Evolutionary conservation across 2,329 filamentous ascomycete species (phyloP), one percentile per base, ranked within the genome.

Genomic region (Blastomyces parvus): DNA sequence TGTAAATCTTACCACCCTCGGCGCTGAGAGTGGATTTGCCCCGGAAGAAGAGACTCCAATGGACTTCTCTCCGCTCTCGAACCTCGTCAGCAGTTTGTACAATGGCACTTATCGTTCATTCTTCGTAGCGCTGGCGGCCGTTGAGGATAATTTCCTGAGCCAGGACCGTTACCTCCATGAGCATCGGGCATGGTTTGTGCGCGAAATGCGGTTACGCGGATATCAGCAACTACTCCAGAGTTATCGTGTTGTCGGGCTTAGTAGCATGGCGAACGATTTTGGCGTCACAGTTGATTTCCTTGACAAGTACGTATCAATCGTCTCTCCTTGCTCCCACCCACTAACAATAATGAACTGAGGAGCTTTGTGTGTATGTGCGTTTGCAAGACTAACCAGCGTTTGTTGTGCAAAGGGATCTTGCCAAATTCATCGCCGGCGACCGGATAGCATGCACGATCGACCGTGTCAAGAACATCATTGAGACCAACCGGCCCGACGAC

Each of bases 211-310:
- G 64, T 85, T 97, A 68, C 88, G 93, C 64, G 93, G 91, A 44
- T 99, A 99, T 80, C 91, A 96, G 77, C 94, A 99, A 81, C 85
- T 99, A 50, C 84, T 99, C 53, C 94, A 97, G 81, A 96, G 91
- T 74, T 99, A 99, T 80, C 88, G 93, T 58, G 91, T 99, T 13
- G 94, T 99, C 44, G 91, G 93, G n/a, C 82, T 99, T 67, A 88
- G 91, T 77, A 96, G 90, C 79, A 99, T 99, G 93, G 94, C 94
- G 25, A 89, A 86, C 68, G 93, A 96, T 76, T 99, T 99, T 80
- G 94, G 94, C 62, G 93, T 99, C 66, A 94, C 90, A 2, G 90
- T 99, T 19, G 93, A 97, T 76, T 99, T 93, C 79, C 82, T 99
- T 68, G 94, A 99, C 78, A 89, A 88, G 90, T 94, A 83, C 74